Percentiles rank a stretch among this genome's conserved stretches.
Conservation (phyloP, 495 filamentous ascomycete genomes). For the Collariella sp. region DNA sequence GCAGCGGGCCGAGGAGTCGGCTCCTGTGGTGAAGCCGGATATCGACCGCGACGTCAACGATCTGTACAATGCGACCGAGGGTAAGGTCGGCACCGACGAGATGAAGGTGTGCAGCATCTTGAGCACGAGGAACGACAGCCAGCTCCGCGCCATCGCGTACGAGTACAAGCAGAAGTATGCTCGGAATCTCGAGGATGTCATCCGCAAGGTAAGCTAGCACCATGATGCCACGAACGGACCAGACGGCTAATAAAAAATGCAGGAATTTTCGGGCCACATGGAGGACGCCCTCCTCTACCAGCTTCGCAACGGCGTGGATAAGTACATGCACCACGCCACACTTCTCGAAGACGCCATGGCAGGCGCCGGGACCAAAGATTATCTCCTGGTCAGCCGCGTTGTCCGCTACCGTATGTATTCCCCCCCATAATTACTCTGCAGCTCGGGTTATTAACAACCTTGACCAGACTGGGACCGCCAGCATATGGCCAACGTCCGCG, state of each 20-base stretch:
- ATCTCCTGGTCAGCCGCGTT: conserved; percentile 61
- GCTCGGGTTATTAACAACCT: neutral
- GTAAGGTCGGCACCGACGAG: conserved; percentile 62
- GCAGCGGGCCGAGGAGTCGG: conserved; percentile 62
- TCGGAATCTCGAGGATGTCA: conserved; percentile 56
- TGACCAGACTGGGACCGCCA: conserved; percentile 60
- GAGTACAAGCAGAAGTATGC: conserved; percentile 61
- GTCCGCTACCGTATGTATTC: conserved; percentile 46
- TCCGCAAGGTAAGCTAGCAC: conserved; percentile 46
- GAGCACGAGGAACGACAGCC: conserved; percentile 60
- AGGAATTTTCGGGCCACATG: conserved; percentile 90
- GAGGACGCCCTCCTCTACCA: conserved; percentile 73
- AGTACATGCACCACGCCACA: conserved; percentile 70
- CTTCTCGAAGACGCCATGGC: conserved; percentile 78
- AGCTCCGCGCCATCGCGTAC: conserved; percentile 70
- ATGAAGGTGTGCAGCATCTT: conserved; percentile 69
- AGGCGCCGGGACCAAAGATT: conserved; percentile 79
- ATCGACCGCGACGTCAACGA: conserved; percentile 64
- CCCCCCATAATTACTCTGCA: neutral
- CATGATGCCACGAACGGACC: neutral
- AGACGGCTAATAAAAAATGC: conserved; percentile 1
- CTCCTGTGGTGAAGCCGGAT: conserved; percentile 58
- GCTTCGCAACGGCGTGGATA: conserved; percentile 66
- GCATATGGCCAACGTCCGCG: conserved; percentile 63
- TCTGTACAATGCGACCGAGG: conserved; percentile 65